Evolutionary conservation across 805 yeast species (phyloP), one percentile per base, ranked within the genome.

Genomic region (Ogataea saltuana): DNA sequence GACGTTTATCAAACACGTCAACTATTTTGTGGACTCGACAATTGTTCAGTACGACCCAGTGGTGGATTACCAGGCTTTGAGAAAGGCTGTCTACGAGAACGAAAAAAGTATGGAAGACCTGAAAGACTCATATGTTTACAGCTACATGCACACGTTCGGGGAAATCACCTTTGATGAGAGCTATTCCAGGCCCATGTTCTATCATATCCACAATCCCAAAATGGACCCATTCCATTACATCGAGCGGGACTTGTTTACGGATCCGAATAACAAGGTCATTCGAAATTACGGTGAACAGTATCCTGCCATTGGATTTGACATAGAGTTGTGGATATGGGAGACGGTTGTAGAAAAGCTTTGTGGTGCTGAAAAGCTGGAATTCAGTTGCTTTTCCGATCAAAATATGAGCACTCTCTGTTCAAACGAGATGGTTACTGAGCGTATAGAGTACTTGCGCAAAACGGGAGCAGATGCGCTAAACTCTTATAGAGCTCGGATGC

Each of bases 141-240:
- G 55, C 26, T 55, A 55, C 28, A 36, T 38, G 41, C 41, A 50
- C 30, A 52, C 57, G 4, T 49, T 23, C 31, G 56, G 52, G 12
- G 35, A 27, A 4, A 17, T 35, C 6, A 48, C 58, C 8, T 52
- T 50, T 37, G 53, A 48, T 10, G 25, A 41, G 17, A 30, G 20
- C 3, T 48, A 46, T 22, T 48, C 54, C 17, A 46, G 48, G 30
- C 56, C 56, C 21, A 16, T 59, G 22, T 57, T 59, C 35, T 55
- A 55, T 27, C 80, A 75, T 45, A 69, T 76, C 18, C 75, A 75
- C 56, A 67, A 61, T 51, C 79, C 79, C 6, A 74, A 74, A 53
- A 61, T 75, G 35, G 65, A 74, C 49, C 79, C 79, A 0, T 72
- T 75, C 71, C 58, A 39, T 6, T 54, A 49, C 28, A 17, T 50